These are phyloP conservation scores for Ramichloridium luteum DNA, from an alignment of 2,329 filamentous ascomycete species.

Conservation along the genomic window DNA sequence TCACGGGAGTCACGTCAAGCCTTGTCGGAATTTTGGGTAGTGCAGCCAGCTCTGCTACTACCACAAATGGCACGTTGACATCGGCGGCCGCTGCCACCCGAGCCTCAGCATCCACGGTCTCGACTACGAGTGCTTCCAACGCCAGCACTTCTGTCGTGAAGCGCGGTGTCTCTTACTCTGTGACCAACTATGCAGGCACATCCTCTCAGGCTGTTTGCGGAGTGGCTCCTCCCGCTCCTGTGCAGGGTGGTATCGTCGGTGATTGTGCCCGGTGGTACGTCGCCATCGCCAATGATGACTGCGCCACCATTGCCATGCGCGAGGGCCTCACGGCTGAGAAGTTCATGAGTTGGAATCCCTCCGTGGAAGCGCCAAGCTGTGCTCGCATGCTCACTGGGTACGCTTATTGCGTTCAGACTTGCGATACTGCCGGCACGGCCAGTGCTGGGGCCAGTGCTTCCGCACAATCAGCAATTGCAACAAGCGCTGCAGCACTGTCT, in stretches of 20 bases:
- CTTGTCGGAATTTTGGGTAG: too few species aligned
- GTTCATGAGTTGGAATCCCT: constrained; percentile 19
- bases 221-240: constrained; percentile 13
- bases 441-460: too few species aligned
- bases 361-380: constrained; percentile 14
- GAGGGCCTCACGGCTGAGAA: constrained; percentile 12
- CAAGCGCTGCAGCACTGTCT: too few species aligned
- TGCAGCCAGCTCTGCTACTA: too few species aligned
- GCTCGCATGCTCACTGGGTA: constrained; percentile 12
- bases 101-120: too few species aligned
- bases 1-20: too few species aligned
- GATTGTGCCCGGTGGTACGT: constrained; percentile 19
- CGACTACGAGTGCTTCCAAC: too few species aligned
- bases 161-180: neutral
- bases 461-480: too few species aligned
- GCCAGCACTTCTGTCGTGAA: neutral
- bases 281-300: constrained; percentile 15
- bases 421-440: too few species aligned
- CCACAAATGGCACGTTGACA: too few species aligned
- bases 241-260: constrained; percentile 14
- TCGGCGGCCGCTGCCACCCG: neutral
- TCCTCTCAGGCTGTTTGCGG: constrained; percentile 4
- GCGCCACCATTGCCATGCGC: constrained; percentile 11
- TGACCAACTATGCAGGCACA: constrained; percentile 1
- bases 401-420: constrained; percentile 19